A percentile compares a stretch with the other conserved stretches of the same genome.
These are phyloP conservation scores for Penicillium riverlandense DNA, from an alignment of 495 filamentous ascomycete species.

Conservation along the genomic window DNA sequence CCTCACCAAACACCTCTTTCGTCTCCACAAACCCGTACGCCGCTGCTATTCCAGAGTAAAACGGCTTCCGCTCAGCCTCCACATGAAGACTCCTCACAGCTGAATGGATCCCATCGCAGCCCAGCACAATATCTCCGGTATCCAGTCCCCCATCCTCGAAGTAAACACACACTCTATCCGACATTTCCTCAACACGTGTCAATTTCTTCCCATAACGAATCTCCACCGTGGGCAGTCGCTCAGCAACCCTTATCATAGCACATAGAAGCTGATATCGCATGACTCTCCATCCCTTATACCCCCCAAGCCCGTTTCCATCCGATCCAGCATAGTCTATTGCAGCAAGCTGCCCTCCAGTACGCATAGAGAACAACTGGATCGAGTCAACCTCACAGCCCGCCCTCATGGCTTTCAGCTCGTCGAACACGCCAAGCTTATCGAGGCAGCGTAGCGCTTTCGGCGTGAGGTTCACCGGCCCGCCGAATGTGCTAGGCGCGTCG, in stretches of 20 bases:
- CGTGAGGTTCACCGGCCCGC: slow-evolving; percentile 48
- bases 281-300: slow-evolving; percentile 22
- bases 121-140: slow-evolving; percentile 39
- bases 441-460: slow-evolving; percentile 44
- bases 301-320: slow-evolving; percentile 22
- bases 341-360: too few relatives aligned
- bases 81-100: slow-evolving; percentile 30
- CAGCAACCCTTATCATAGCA: slow-evolving; percentile 10
- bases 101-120: slow-evolving; percentile 52
- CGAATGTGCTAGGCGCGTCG: slow-evolving; percentile 31
- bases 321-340: slow-evolving; percentile 9
- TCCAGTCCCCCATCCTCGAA: slow-evolving; percentile 36
- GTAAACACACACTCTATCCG: slow-evolving; percentile 2
- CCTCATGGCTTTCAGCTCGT: slow-evolving; percentile 9
- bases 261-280: slow-evolving; percentile 14
- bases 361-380: too few relatives aligned
- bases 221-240: too few relatives aligned
- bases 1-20: background rate
- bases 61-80: slow-evolving; percentile 6
- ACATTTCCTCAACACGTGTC: too few relatives aligned
- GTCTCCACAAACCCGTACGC: slow-evolving; percentile 1
- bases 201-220: too few relatives aligned
- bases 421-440: slow-evolving; percentile 37
- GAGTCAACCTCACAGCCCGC: too few relatives aligned
- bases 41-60: background rate